Base-by-base conservation (phyloP, 257 asterid genomes). In the Prunella vulgaris region DNA sequence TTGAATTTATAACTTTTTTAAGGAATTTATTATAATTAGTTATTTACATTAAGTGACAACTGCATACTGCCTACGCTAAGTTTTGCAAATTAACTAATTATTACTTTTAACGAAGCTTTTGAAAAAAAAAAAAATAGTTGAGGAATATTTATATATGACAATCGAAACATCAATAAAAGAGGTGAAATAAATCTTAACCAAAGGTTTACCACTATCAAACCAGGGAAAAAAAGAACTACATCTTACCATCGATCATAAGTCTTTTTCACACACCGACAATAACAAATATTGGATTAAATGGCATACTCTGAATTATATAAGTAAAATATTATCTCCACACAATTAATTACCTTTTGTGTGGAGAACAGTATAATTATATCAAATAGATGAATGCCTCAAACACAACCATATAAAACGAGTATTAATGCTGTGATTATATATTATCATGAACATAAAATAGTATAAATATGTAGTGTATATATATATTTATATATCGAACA, bases 251-350 rank as follows among this genome's bases (percentile, higher is more conserved):
- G 46, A 32, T 9, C 3, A 46, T n/a, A 0, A 17, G 28, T 71
- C 25, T 1, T 71, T 71, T 62, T 71, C 56, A 44, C 15, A 10
- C 12, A 58, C 60, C 68, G 35, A 58, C 74, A 58, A 42, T 33
- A 40, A 51, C n/a, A 48, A 2, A 35, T 15, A n/a, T n/a, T n/a
- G 42, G 37, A 22, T 15, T 6, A 33, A 60, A 18, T 58, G 48
- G 14, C 57, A 3, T 10, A 18, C 48, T 8, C 53, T 46, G 9
- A 15, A 46, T n/a, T 32, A n/a, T n/a, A n/a, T n/a, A 42, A 60
- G 44, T 13, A 30, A 70, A 30, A 13, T 44, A 33, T 54, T 14
- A 33, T 17, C 48, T 60, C 22, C 14, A 32, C 15, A 10, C 30
- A 60, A 5, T 22, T 14, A 58, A 32, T 7, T 59, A 15, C 1